Conservation (phyloP, 768 basidiomycete genomes). For the Clitopilus passeckerianus region DNA sequence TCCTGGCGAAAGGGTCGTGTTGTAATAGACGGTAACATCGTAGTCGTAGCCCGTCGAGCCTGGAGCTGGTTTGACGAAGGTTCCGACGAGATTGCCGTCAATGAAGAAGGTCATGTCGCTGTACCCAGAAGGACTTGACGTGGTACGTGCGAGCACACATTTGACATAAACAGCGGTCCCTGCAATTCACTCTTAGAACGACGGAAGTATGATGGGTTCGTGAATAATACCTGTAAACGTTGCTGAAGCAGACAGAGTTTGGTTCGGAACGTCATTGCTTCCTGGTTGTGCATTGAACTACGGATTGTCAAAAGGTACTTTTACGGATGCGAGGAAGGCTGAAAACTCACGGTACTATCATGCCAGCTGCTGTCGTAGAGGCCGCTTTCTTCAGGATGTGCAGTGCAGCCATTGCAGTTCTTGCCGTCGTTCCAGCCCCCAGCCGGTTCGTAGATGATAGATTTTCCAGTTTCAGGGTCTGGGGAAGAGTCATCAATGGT, state of each 20-base stretch:
- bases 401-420: conserved; percentile 19
- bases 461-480: conserved; percentile 21
- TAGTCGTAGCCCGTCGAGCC: conserved; percentile 17
- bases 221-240: conserved; percentile 24
- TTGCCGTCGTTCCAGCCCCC: conserved; percentile 21
- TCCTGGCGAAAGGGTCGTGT: conserved; percentile 14
- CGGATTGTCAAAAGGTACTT: neutral
- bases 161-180: conserved; percentile 35
- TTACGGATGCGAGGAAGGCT: neutral
- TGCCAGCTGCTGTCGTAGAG: conserved; percentile 25
- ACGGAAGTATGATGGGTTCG: neutral
- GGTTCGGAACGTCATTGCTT: conserved; percentile 12
- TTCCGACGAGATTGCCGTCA: conserved; percentile 21
- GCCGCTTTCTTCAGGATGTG: conserved; percentile 12
- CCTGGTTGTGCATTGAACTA: conserved; percentile 15
- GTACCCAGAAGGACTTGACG: conserved; percentile 17
- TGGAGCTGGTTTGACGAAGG: conserved; percentile 15
- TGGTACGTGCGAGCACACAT: conserved; percentile 23
- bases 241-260: conserved; percentile 19
- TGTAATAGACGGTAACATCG: conserved; percentile 26
- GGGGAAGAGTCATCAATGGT: conserved; percentile 33
- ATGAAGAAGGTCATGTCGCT: conserved; percentile 30
- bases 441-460: conserved; percentile 22
- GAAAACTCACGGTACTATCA: conserved; percentile 19
- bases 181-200: conserved; percentile 8